These are phyloP conservation scores for Fulvia fulva DNA, from an alignment of 2,329 filamentous ascomycete genomes.

Conservation along the genomic window DNA sequence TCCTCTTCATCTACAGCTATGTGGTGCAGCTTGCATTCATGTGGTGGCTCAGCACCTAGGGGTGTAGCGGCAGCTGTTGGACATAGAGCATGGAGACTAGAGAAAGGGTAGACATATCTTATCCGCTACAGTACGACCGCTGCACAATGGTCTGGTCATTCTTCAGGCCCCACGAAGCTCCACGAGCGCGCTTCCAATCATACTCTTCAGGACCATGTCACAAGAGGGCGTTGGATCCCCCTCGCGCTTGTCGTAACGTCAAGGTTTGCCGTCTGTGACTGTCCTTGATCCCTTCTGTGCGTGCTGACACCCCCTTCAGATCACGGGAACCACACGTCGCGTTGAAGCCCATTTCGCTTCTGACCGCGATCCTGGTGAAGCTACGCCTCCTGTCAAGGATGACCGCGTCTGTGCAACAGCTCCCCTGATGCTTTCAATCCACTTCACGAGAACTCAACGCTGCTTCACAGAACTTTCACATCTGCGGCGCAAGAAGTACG, in stretches of 20 bases:
- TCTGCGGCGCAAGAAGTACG: background rate
- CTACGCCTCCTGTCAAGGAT: background rate
- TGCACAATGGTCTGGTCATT: background rate
- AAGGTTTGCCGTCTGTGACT: background rate
- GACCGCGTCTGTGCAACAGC: background rate
- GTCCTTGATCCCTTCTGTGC: background rate
- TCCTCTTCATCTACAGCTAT: conserved; percentile 91
- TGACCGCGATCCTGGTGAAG: background rate
- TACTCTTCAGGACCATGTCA: background rate
- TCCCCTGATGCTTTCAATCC: background rate
- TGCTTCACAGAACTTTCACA: background rate
- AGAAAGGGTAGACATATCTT: background rate
- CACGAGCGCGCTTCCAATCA: background rate
- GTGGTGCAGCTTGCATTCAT: conserved; percentile 91
- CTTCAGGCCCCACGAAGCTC: background rate
- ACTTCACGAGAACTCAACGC: background rate
- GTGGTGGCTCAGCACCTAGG: conserved; percentile 65
- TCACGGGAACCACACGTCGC: background rate
- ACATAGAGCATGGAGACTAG: background rate
- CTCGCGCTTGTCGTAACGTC: background rate
- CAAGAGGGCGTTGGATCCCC: no score
- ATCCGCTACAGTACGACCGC: background rate
- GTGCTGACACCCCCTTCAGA: background rate
- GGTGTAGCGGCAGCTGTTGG: background rate
- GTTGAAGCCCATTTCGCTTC: background rate